Base-by-base conservation (phyloP, 2,329 filamentous ascomycete genomes). In the Ophiostoma angusticollis region DNA sequence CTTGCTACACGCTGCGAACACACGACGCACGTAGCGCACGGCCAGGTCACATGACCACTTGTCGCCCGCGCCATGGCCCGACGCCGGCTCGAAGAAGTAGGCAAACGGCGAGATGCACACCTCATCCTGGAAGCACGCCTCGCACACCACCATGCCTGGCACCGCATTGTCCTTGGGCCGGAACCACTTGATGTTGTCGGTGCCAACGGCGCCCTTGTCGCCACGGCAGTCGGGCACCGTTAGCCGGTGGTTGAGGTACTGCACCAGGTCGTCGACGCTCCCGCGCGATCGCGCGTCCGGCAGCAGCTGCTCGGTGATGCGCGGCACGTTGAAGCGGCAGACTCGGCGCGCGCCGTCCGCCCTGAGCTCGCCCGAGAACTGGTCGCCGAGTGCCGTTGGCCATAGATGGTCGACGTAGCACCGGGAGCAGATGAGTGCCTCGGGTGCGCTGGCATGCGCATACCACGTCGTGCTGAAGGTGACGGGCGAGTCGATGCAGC, bases 361-460 rank as follows among this genome's bases (percentile, higher is more conserved):
- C 11, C 13, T 9, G 6, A 24, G 23, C 43, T 45, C 39, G 7
- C 39, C 45, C 1, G 29, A 40, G 25, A 67, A 65, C 0, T 51
- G 38, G 0, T 35, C 14, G 0, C 51, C 49, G 4, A 64, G 52
- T 0, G 29, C 31, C 0, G 58, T 61, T 0, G 38, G 17, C 17
- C 52, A 42, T 11, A 67, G 55, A 41, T 61, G 39, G 22, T 61
- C 58, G 6, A 54, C 52, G 24, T 63, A 58, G 44, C 64, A 68
- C 17, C 54, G 49, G 2, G 60, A 61, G 44, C 64, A 68, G 24
- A 65, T 50, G 3, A 56, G 40, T 18, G 56, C 62, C 2, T 52
- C 46, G 0, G 58, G 55, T 1, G 53, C 54, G 1, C 45, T 39
- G 0, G 52, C 42, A 28, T 64, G 58, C 3, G 47, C 49, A 45